These are phyloP conservation scores for Drechslera avenae DNA, from an alignment of 2,329 filamentous ascomycete genomes.

Conservation along the genomic window DNA sequence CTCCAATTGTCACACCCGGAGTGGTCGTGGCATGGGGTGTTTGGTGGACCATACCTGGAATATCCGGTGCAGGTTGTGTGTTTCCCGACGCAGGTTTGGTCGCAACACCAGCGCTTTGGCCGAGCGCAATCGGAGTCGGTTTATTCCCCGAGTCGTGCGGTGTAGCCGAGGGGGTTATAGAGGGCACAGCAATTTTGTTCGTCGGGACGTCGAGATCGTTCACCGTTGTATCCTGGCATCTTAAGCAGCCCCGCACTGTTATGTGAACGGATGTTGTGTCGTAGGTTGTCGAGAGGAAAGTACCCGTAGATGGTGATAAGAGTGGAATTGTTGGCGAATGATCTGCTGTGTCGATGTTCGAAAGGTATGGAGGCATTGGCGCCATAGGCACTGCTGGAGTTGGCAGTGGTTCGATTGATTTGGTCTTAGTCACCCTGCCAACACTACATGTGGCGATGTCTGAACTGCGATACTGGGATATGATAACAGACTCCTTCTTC, in stretches of 20 bases:
- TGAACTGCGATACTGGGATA: constrained; percentile 28
- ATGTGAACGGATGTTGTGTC: constrained; percentile 34
- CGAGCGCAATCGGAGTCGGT: not conserved
- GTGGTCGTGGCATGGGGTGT: constrained; percentile 5
- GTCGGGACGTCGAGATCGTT: not conserved
- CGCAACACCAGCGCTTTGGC: not conserved
- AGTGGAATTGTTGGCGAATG: not conserved
- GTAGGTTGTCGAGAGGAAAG: constrained; percentile 35
- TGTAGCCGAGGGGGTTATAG: not conserved
- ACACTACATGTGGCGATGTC: constrained; percentile 39
- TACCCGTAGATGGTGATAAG: constrained; percentile 20
- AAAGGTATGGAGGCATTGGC: not conserved
- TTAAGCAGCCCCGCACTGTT: constrained; percentile 35
- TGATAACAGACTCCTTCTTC: constrained; percentile 25
- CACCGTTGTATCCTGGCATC: constrained; percentile 14
- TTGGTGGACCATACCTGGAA: constrained; percentile 13
- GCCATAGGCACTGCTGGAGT: not conserved
- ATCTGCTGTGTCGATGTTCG: no score
- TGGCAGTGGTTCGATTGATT: not conserved
- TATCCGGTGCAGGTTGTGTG: constrained; percentile 5
- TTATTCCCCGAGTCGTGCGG: constrained; percentile 1
- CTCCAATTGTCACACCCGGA: constrained; percentile 28
- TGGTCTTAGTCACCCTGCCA: not conserved
- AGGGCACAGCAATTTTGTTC: not conserved
- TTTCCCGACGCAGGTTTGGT: constrained; percentile 6